Conservation (phyloP, 169 alveolate genomes). For the Plasmodium inui region DNA sequence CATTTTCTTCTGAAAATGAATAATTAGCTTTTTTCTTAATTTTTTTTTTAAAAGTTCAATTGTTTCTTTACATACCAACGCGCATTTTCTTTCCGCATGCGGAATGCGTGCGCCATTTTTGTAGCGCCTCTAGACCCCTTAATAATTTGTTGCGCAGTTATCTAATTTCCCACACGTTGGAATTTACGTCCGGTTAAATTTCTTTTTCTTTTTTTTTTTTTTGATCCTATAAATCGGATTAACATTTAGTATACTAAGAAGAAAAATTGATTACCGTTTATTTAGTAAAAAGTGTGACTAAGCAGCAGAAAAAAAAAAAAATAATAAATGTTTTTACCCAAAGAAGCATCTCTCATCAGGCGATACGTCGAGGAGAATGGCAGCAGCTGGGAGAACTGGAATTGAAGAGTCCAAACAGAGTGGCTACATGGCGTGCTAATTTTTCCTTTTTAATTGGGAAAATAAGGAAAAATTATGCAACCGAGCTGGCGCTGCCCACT, state of each 20-base stretch:
- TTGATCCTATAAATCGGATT: background rate
- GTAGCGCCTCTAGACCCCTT: background rate
- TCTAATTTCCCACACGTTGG: background rate
- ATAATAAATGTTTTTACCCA: background rate
- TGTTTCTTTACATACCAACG: background rate
- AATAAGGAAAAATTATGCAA: background rate
- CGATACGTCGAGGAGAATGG: background rate
- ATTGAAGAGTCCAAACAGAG: background rate
- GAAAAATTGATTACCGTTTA: background rate
- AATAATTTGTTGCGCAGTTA: background rate
- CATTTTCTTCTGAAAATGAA: background rate
- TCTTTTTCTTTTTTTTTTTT: background rate
- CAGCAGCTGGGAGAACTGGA: background rate
- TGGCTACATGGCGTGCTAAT: background rate
- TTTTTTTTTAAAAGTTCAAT: background rate
- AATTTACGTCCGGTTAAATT: background rate
- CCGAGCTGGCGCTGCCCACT: background rate
- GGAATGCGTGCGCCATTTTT: background rate
- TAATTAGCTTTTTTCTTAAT: background rate
- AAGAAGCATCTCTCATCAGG: background rate
- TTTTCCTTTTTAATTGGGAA: background rate
- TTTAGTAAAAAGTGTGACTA: background rate
- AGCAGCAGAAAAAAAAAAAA: background rate
- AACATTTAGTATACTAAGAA: background rate
- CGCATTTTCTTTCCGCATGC: background rate